Conservation (phyloP, 2,329 filamentous ascomycete species). For the Sporothrix pallida region DNA sequence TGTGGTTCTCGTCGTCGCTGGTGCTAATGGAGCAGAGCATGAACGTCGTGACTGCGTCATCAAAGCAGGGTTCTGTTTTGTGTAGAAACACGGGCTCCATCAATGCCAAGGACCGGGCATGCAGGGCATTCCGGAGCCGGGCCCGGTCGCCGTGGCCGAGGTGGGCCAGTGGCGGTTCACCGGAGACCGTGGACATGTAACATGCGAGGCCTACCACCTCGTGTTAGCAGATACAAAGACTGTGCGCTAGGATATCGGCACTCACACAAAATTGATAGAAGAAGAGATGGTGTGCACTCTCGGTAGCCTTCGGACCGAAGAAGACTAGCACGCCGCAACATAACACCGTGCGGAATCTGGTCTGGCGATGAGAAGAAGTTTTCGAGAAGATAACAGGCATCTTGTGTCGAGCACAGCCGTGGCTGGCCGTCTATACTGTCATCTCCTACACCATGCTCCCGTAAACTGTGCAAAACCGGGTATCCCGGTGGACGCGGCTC, state of each 20-base stretch:
- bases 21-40: constrained; percentile 10
- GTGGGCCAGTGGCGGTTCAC: background rate
- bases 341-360: constrained; percentile 13
- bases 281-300: background rate
- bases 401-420: background rate
- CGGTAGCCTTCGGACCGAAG: background rate
- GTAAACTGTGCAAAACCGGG: background rate
- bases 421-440: background rate
- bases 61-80: constrained; percentile 17
- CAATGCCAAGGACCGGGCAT: background rate
- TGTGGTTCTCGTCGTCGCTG: constrained; percentile 19
- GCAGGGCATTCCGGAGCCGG: constrained; percentile 9
- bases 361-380: constrained; percentile 22
- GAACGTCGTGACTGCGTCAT: constrained; percentile 15
- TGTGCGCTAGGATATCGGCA: background rate
- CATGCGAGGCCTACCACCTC: background rate
- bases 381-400: constrained; percentile 9
- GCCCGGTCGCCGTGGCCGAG: constrained; percentile 4
- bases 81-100: constrained; percentile 5
- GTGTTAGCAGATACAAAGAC: background rate
- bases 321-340: background rate
- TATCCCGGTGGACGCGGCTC: background rate
- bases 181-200: background rate
- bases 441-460: background rate
- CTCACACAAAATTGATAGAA: constrained; percentile 7